These are phyloP conservation scores for Oenanthe javanica DNA, from an alignment of 140 eudicot genomes.

Conservation along the genomic window DNA sequence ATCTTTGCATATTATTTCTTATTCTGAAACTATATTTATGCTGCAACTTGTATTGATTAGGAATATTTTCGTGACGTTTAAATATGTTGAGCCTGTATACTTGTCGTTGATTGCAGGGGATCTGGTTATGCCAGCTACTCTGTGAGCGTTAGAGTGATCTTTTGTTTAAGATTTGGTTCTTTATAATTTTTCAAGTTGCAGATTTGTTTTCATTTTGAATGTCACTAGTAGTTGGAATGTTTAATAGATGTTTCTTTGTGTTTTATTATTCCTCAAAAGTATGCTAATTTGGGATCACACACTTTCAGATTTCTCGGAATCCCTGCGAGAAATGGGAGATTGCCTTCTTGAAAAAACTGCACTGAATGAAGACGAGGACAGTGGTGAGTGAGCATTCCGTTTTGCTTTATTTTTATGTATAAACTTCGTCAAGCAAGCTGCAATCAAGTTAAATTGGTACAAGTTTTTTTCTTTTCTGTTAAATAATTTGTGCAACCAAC, in stretches of 20 bases:
- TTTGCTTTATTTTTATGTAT: conserved; percentile 6
- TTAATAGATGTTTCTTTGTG: not conserved
- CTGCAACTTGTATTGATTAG: not conserved
- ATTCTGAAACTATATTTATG: not conserved
- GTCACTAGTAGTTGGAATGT: conserved; percentile 3
- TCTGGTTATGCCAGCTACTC: not conserved
- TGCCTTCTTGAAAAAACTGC: conserved; percentile 91
- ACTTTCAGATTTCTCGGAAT: conserved; percentile 83
- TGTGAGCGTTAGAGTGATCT: not conserved
- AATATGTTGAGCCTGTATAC: not conserved
- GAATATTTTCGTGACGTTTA: not conserved
- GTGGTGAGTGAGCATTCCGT: conserved; percentile 46
- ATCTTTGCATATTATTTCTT: not conserved
- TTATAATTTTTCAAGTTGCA: not conserved
- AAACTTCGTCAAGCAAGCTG: conserved; percentile 10
- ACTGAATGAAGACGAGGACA: conserved; percentile 80
- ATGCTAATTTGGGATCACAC: conserved; percentile 21
- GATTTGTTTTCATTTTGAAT: conserved; percentile 7
- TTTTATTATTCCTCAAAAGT: not conserved
- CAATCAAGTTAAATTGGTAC: not conserved
- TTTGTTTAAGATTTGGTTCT: not conserved
- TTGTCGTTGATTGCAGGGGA: too few relatives aligned
- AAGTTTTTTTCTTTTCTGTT: not conserved
- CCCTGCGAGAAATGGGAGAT: conserved; percentile 81
- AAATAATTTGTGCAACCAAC: not conserved